phyloP scores from a whole-genome alignment of 1,284 basidiomycete genomes.

The Tilletia horrida region DNA sequence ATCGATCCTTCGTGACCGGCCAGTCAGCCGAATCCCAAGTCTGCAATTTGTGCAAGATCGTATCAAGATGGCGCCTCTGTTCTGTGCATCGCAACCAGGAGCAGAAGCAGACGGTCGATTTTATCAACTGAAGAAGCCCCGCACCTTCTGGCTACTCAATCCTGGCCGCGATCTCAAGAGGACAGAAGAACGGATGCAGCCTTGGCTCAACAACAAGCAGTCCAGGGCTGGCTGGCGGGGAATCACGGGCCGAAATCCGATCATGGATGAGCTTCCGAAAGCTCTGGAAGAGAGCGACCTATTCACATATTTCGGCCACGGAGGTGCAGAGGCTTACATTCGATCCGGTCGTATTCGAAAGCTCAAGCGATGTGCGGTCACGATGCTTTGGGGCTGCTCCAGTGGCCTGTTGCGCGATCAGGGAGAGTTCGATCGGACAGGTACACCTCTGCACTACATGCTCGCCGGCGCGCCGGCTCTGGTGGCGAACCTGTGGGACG shows the following conservation, averaged over 20 bases:
- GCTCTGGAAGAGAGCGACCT: slow-evolving; percentile 41
- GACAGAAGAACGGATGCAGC: slow-evolving; percentile 77
- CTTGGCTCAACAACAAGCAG: slow-evolving; percentile 63
- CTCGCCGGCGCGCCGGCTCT: slow-evolving; percentile 90
- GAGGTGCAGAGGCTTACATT: slow-evolving; percentile 90
- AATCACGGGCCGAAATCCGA: slow-evolving; percentile 66
- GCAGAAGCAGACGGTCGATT: slow-evolving; percentile 1
- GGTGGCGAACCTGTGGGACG: slow-evolving; percentile 94
- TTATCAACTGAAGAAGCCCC: slow-evolving; percentile 51
- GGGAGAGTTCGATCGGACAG: slow-evolving; percentile 86
- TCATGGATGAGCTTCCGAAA: slow-evolving; percentile 39
- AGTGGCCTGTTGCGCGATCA: slow-evolving; percentile 59
- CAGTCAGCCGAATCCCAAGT: slow-evolving; percentile 85
- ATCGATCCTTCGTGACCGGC: slow-evolving; percentile 75
- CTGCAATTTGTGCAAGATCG: slow-evolving; percentile 83
- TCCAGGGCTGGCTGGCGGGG: slow-evolving; percentile 76
- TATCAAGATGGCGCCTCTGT: slow-evolving; percentile 54
- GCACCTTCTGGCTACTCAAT: slow-evolving; percentile 82
- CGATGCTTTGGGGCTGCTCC: slow-evolving; percentile 5
- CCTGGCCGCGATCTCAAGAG: slow-evolving; percentile 82
- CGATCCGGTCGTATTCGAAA: slow-evolving; percentile 78
- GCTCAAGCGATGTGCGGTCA: slow-evolving; percentile 72
- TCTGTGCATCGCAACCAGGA: slow-evolving; percentile 41
- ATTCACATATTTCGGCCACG: slow-evolving; percentile 84
- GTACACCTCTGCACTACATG: slow-evolving; percentile 91